Percentiles rank a stretch among this genome's conserved stretches.
Evolutionary conservation across 75 land plant species (phyloP).

Genomic region (Chamaecyparis obtusa): DNA sequence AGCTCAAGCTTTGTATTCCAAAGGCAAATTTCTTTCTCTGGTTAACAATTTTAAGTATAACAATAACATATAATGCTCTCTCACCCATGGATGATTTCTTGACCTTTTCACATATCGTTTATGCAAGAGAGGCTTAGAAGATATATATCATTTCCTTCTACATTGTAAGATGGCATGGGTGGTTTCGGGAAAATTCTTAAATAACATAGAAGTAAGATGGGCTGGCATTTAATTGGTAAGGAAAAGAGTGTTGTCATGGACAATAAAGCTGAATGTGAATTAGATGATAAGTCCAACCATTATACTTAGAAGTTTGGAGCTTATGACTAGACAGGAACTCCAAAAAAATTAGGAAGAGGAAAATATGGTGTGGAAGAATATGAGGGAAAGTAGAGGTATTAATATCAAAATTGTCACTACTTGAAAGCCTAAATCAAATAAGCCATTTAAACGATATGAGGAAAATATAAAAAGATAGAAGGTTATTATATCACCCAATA

Average conservation of each 20-base stretch:
- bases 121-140: background rate
- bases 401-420: background rate
- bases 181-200: background rate
- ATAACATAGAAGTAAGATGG: background rate
- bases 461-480: background rate
- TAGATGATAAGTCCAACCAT: background rate
- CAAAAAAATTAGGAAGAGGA: background rate
- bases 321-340: background rate
- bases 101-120: background rate
- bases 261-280: no score
- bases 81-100: background rate
- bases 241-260: no score
- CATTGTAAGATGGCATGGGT: background rate
- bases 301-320: background rate
- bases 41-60: background rate
- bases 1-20: background rate
- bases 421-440: background rate
- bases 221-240: no score
- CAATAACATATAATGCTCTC: background rate
- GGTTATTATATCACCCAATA: background rate
- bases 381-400: background rate
- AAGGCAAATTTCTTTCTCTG: background rate
- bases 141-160: background rate
- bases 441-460: background rate
- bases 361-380: no score